Base-by-base conservation (phyloP, 345 rosid species). In the Camelina hispida region DNA sequence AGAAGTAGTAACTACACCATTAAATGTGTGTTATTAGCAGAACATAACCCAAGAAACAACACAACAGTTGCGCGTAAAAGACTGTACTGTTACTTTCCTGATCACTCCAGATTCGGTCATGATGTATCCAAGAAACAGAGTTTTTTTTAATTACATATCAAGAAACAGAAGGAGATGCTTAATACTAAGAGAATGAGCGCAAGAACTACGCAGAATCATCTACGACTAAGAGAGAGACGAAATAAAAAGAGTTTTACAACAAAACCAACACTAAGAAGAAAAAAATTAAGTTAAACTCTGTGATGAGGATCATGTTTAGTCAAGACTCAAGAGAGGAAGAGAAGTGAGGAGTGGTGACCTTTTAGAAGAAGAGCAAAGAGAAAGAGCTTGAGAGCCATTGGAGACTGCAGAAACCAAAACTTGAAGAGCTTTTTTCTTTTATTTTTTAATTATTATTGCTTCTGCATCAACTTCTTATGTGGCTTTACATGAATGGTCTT, bases 401-500 rank as follows among this genome's bases (percentile, higher is more conserved):
- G 79, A 78, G 81, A 72, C 81, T 71, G 69, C 51, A 64, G 81
- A 66, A 78, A 65, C 66, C 68, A 72, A 72, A 78, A 66, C 77
- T 66, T 10, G 72, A 78, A 55, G 58, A 65, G 22, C 14, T 20
- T 77, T 62, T 62, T 44, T 43, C 46, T 55, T 65, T 15, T 50
- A 11, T 55, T 30, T 74, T 16, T 44, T 32, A 6, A 2, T 47
- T 6, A 15, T 18, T 32, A 44, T 47, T 20, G 68, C 9, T 68
- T 47, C 63, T 80, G 72, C 34, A 50, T 55, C 74, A 69, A 47
- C 76, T 67, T 73, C 78, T 70, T 70, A 82, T 79, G 83, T 83
- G 88, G 86, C 82, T 83, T 44, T 65, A 79, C 44, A 72, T 73
- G 85, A 79, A 73, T 88, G 91, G 91, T 66, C 89, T 85, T 77